Evolutionary conservation across 108 stramenopile genomes (phyloP), one percentile per base, ranked within the genome.

Genomic region (Chaetoceros tenuissimus): DNA sequence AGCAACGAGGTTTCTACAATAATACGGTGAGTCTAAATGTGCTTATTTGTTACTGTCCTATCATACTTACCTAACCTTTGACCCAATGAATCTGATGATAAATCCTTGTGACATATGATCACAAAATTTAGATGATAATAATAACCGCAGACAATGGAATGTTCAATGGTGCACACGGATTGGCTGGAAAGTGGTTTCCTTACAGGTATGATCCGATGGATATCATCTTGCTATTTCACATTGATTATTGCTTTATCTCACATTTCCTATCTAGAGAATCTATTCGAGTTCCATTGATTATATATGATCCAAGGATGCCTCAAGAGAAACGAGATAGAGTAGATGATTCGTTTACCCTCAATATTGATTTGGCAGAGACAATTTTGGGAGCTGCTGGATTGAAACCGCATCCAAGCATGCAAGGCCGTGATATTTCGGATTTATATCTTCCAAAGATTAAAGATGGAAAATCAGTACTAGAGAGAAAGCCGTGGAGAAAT

Each of bases 71-170:
- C n/a, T n/a, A n/a, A n/a, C n/a, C n/a, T n/a, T n/a, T n/a, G n/a
- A n/a, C n/a, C n/a, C n/a, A n/a, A n/a, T n/a, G n/a, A 22, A 78
- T 89, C 44, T 47, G 85, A 20, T 48, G 76, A 21, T 67, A 82
- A 55, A 48, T 87, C 50, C 47, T 70, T 54, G 44, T 57, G 1
- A 77, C 82, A 55, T 57, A 59, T 53, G 77, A 61, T 1, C 67
- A 74, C 45, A 53, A 87, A 22, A 72, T 82, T 28, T 87, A 85
- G 0, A 3, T 91, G 20, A 57, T 91, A 20, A 84, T 91, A 26
- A 87, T 91, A 51, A 85, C 84, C 20, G 85, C 85, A 0, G 89
- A 91, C 61, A 91, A 91, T 69, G 89, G 89, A 19, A 81, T 81
- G 31, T 73, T 84, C 57, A 85, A 91, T 48, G 61, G 62, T 10